Evolutionary conservation across 2,329 filamentous ascomycete genomes (phyloP).

Genomic region (Capronia epimyces): DNA sequence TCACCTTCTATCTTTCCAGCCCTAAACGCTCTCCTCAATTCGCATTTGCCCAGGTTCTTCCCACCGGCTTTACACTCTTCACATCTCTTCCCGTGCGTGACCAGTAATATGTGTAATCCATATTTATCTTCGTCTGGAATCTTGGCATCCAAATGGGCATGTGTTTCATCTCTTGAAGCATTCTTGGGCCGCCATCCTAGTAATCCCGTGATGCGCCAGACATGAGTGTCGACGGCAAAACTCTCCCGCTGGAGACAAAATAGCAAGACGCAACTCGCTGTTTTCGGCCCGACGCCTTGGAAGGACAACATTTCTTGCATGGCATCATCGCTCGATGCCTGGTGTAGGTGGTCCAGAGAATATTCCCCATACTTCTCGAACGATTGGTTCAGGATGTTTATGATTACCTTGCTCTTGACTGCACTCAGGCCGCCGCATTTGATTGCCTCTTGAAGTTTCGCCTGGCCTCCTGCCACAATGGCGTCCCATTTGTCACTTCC

Average conservation of each 20-base stretch:
- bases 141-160: conserved; percentile 53
- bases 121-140: conserved; percentile 61
- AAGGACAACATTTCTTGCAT: conserved; percentile 54
- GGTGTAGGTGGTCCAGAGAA: conserved; percentile 54
- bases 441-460: conserved; percentile 41
- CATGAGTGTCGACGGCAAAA: conserved; percentile 63
- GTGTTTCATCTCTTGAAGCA: conserved; percentile 29
- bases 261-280: conserved; percentile 58
- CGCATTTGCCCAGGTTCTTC: conserved; percentile 57
- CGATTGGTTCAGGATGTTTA: conserved; percentile 27
- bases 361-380: conserved; percentile 28
- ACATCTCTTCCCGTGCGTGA: conserved; percentile 58
- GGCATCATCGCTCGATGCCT: conserved; percentile 48
- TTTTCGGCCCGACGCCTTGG: conserved; percentile 62
- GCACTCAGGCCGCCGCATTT: conserved; percentile 60
- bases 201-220: conserved; percentile 59
- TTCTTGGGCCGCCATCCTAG: conserved; percentile 55
- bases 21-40: conserved; percentile 56
- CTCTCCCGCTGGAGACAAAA: conserved; percentile 60
- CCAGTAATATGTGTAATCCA: conserved; percentile 56
- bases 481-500: conserved; percentile 48
- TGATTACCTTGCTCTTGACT: conserved; percentile 47
- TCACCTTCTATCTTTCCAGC: conserved; percentile 58
- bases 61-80: conserved; percentile 52
- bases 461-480: conserved; percentile 41